Evolutionary conservation across 2,329 filamentous ascomycete species (phyloP).

Genomic region (Pseudovirgaria hyperparasitica): DNA sequence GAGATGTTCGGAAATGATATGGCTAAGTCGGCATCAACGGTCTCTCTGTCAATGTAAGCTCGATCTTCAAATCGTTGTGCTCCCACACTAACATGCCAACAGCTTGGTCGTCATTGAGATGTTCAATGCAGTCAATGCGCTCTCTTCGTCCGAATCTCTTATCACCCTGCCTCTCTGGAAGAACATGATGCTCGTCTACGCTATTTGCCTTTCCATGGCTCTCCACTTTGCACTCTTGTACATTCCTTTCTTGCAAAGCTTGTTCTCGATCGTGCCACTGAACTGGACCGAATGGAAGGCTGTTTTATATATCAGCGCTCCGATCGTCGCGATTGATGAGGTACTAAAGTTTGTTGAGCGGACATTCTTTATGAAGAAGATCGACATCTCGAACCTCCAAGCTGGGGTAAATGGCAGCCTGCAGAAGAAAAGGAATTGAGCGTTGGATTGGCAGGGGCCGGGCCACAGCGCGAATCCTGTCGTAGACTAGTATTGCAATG

Average conservation of each 20-base stretch:
- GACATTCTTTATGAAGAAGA: constrained; percentile 15
- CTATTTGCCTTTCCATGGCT: constrained; percentile 83
- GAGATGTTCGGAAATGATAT: constrained; percentile 79
- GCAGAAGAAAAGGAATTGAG: too few relatives aligned
- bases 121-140: constrained; percentile 97
- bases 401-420: too few relatives aligned
- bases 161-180: constrained; percentile 92
- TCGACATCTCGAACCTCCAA: too few relatives aligned
- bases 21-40: constrained; percentile 81
- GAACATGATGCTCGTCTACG: constrained; percentile 97
- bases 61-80: neutral
- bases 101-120: constrained; percentile 96
- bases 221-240: constrained; percentile 93
- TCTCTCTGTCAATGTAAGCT: constrained; percentile 74
- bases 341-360: constrained; percentile 64
- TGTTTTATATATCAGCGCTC: constrained; percentile 74
- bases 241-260: constrained; percentile 69
- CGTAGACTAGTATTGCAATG: too few relatives aligned
- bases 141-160: constrained; percentile 89
- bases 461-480: too few relatives aligned
- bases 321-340: constrained; percentile 86
- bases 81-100: too few relatives aligned
- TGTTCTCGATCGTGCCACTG: constrained; percentile 86
- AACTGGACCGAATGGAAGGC: constrained; percentile 85
- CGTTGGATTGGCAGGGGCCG: too few relatives aligned